Evolutionary conservation across 73 alveolate genomes (phyloP).

Genomic region (Durusdinium trenchii): DNA sequence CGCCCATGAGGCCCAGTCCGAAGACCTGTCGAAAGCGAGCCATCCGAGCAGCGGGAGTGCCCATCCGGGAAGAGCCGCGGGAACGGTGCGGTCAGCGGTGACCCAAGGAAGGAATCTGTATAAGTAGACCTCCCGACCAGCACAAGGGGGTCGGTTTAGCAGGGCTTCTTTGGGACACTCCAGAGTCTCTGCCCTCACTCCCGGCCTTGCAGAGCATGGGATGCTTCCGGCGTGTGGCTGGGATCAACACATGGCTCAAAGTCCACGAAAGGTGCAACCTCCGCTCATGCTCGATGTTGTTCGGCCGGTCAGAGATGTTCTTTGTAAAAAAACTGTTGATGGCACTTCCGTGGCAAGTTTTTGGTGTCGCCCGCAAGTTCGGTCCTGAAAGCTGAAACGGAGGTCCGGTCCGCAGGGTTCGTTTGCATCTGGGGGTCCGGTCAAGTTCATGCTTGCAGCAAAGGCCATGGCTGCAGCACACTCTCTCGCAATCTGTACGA

Average conservation of each 20-base stretch:
- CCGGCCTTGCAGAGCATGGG: constrained; percentile 63
- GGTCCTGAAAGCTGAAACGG: background rate
- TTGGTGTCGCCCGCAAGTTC: background rate
- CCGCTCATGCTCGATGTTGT: background rate
- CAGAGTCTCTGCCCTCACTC: too few species aligned
- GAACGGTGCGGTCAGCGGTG: too few species aligned
- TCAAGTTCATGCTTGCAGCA: constrained; percentile 69
- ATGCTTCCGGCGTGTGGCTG: constrained; percentile 24
- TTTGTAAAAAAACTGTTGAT: background rate
- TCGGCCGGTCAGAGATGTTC: background rate
- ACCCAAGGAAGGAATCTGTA: too few species aligned
- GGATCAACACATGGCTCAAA: constrained; percentile 64
- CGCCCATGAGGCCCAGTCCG: constrained; percentile 84
- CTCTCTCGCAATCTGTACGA: constrained; percentile 76
- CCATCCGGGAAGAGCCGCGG: too few species aligned
- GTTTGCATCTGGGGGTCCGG: too few species aligned
- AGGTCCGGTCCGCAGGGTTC: background rate
- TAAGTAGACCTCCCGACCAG: too few species aligned
- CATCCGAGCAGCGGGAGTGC: too few species aligned
- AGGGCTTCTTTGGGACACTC: too few species aligned
- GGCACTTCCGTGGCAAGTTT: background rate
- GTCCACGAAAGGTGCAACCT: constrained; percentile 82
- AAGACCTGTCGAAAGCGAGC: constrained; percentile 18
- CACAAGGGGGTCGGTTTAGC: too few species aligned
- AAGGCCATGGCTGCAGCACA: constrained; percentile 78